These are phyloP conservation scores for Chamaenerion angustifolium DNA, from an alignment of 345 rosid species.

Conservation along the genomic window DNA sequence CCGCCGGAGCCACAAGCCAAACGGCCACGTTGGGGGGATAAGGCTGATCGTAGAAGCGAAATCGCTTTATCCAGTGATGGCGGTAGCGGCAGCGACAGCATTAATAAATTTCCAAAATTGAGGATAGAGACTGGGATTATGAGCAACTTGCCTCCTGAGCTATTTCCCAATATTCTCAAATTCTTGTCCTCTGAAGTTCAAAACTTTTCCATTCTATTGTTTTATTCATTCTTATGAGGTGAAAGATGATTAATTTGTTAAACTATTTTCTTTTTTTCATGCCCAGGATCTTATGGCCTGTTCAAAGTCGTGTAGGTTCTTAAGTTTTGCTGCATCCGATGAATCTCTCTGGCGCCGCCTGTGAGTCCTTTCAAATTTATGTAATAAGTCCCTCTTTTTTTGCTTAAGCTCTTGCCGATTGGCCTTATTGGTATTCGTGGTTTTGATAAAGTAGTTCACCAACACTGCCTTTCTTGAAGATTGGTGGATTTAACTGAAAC, in stretches of 20 bases:
- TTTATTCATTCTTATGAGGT: neutral
- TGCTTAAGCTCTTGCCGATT: no score
- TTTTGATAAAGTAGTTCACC: no score
- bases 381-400: neutral
- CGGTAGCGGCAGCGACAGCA: conserved; percentile 6
- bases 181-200: conserved; percentile 83
- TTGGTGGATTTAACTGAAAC: no score
- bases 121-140: conserved; percentile 58
- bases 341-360: conserved; percentile 93
- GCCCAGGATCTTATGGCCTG: conserved; percentile 92
- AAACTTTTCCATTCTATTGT: neutral
- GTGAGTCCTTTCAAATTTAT: conserved; percentile 25
- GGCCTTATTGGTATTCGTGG: no score
- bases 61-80: neutral
- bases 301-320: conserved; percentile 62
- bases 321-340: conserved; percentile 66
- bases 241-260: neutral
- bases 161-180: conserved; percentile 74
- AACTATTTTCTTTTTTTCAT: conserved; percentile 16
- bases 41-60: conserved; percentile 5
- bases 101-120: conserved; percentile 8
- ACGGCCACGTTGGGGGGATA: conserved; percentile 24
- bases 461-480: no score
- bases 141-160: conserved; percentile 66
- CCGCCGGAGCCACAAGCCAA: conserved; percentile 29